Evolutionary conservation across 2,329 filamentous ascomycete genomes (phyloP).

Genomic region (Didymella keratinophila): DNA sequence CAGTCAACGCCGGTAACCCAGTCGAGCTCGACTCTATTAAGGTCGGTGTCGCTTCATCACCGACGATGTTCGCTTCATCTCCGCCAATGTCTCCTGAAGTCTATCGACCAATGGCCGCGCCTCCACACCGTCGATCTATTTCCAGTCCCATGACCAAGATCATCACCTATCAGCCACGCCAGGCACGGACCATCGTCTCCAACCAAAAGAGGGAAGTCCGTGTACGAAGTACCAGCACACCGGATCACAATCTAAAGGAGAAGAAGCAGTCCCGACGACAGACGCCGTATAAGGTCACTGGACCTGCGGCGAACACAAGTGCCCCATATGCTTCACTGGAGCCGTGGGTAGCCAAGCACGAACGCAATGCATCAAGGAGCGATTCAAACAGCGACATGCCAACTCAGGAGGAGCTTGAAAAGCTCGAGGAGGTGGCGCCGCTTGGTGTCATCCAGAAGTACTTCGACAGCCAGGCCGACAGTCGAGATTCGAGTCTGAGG

Average conservation of each 20-base stretch:
- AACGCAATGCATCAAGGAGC: constrained; percentile 27
- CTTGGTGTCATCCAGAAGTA: constrained; percentile 44
- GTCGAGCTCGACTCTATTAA: constrained; percentile 33
- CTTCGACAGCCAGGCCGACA: constrained; percentile 36
- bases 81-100: constrained; percentile 19
- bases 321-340: constrained; percentile 39
- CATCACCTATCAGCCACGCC: constrained; percentile 23
- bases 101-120: constrained; percentile 18
- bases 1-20: constrained; percentile 21
- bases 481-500: constrained; percentile 21
- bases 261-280: constrained; percentile 39
- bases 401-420: constrained; percentile 35
- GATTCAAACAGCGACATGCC: constrained; percentile 32
- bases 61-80: constrained; percentile 10
- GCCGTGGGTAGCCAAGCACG: constrained; percentile 38
- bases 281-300: constrained; percentile 34
- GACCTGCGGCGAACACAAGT: constrained; percentile 11
- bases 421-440: constrained; percentile 33
- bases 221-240: constrained; percentile 20
- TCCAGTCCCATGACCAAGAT: constrained; percentile 29
- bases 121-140: constrained; percentile 24
- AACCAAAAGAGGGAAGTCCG: constrained; percentile 21
- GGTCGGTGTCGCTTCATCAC: constrained; percentile 11
- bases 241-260: constrained; percentile 18
- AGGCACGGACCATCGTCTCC: constrained; percentile 17